Evolutionary conservation across 2,329 filamentous ascomycete genomes (phyloP), one percentile per base, ranked within the genome.

Genomic region (Penicillium sp.): DNA sequence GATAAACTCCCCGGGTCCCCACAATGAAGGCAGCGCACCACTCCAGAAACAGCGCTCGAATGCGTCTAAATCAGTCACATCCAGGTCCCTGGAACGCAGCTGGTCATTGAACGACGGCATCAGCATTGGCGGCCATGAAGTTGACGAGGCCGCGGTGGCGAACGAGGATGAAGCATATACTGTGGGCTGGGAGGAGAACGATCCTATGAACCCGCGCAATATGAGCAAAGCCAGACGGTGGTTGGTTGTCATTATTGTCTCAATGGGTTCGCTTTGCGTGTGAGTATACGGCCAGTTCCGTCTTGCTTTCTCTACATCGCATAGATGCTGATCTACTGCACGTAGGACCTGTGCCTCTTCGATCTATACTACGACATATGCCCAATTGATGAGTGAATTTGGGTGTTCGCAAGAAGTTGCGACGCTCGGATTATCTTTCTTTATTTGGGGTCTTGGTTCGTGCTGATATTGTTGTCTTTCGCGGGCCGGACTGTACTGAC

Each of bases 341-440:
- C 33, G 15, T 66, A 92, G 89, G 53, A 96, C 92, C 9, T 91
- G 88, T 70, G 85, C 90, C 1, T 92, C 89, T 47, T 94, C 91
- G n/a, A 86, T 96, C 66, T 96, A 97, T 74, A 93, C 91, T 0
- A 85, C 85, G 13, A 94, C 90, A 0, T 97, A 96, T 72, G 70
- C 68, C 19, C 89, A 94, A 73, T 85, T 96, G 75, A 85, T 87
- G 60, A 76, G 79, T 27, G 89, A 95, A 58, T 95, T 96, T 66
- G 76, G 84, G 62, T 83, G 84, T 65, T 88, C 89, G 0, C 82
- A 84, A 55, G 79, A 90, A 49, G 82, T 95, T 25, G 90, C 88
- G 13, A 91, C 91, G 3, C 74, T 96, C 10, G 93, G 92, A 0
- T 78, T 97, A 50, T 92, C 90, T 0, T 81, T 89, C 1, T 97